Conservation (phyloP, 1,139 yeast genomes). For the Saccharomyces hybrid region DNA sequence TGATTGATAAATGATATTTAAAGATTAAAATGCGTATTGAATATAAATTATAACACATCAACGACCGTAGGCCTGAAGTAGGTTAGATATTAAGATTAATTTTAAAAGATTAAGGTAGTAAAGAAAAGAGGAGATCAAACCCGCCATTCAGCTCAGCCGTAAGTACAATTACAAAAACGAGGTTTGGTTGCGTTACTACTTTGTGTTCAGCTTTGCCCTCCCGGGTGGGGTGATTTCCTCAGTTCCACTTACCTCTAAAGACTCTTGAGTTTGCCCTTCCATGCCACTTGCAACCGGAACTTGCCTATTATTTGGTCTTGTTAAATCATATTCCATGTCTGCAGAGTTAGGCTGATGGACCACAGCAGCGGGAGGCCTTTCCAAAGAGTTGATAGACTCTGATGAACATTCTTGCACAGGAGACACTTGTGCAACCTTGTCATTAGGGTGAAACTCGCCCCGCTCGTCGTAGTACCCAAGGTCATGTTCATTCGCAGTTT, state of each 20-base stretch:
- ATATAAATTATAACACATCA: background rate
- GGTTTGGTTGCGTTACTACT: background rate
- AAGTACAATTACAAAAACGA: background rate
- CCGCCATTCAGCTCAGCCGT: background rate
- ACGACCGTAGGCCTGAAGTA: background rate
- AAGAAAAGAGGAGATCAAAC: background rate
- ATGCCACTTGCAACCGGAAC: background rate
- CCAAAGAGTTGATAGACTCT: background rate
- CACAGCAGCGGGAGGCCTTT: background rate
- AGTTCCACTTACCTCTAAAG: background rate
- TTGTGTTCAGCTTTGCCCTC: background rate
- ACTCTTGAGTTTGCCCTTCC: background rate
- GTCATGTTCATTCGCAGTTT: constrained; percentile 56
- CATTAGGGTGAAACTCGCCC: constrained; percentile 44
- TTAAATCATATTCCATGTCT: background rate
- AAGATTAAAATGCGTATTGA: background rate
- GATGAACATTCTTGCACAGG: constrained; percentile 3
- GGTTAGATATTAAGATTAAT: background rate
- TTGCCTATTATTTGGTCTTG: background rate
- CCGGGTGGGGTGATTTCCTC: background rate
- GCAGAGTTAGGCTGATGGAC: background rate
- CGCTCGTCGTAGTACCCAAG: constrained; percentile 69
- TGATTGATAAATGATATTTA: background rate
- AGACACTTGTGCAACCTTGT: constrained; percentile 8
- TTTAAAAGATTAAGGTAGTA: background rate